Evolutionary conservation across 495 filamentous ascomycete species (phyloP), one percentile per base, ranked within the genome.

Genomic region (Parathielavia hyrcaniae): DNA sequence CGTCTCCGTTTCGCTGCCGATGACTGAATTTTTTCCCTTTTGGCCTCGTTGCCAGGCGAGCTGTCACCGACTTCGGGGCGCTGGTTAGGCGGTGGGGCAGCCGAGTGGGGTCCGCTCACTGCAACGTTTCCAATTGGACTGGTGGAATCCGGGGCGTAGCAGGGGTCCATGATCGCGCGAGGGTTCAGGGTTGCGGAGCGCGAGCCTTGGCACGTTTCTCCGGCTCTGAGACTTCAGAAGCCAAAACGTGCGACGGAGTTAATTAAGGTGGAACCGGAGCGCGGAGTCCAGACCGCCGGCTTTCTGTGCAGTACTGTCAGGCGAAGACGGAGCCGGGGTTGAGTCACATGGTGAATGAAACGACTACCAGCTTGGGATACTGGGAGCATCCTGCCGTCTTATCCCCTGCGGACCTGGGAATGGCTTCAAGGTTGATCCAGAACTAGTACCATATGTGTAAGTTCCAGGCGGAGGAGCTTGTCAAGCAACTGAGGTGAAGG

Each of bases 1-100:
- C 62, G 63, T 70, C 59, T 60, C 44, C 38, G 53, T 45, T 32
- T 46, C 26, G 46, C 45, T 57, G 43, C 59, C 54, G 48, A 52
- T 46, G 63, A 62, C 66, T 61, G 61, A 61, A 48, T 52, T 63
- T 69, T 70, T 69, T 55, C 48, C n/a, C 62, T 66, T 61, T 32
- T 52, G 43, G 36, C 35, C 55, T 57, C 51, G 49, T 40, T 46
- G 43, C 56, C 62, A 61, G 61, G 49, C 60, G 39, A 60, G 63
- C 61, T 64, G 50, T 46, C 60, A 63, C 67, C 67, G 67, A 67
- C 67, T 69, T 69, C 67, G 67, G 67, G 60, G 52, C 46, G 34
- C 43, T 57, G 47, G 22, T 57, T 58, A 45, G 34, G 17, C 5
- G 52, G 64, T 67, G 64, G 64, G 59, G 35, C 56, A 6, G 4